Evolutionary conservation across 768 basidiomycete species (phyloP).

Genomic region (Lactarius evosmus): DNA sequence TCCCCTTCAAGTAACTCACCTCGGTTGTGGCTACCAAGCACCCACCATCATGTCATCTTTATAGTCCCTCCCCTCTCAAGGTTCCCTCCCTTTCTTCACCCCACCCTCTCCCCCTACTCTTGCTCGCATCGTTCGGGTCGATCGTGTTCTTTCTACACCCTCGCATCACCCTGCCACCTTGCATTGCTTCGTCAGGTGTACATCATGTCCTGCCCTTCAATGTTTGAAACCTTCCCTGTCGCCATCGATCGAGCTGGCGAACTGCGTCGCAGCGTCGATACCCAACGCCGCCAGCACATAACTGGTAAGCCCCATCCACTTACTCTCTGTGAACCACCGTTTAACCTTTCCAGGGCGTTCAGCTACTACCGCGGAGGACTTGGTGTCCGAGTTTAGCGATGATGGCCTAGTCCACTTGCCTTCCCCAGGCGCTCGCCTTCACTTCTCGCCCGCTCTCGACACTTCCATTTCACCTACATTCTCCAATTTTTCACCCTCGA

Average conservation of each 20-base stretch:
- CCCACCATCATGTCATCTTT: slow-evolving; percentile 26
- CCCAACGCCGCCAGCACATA: slow-evolving; percentile 11
- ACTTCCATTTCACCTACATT: slow-evolving; percentile 26
- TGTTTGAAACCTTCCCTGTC: slow-evolving; percentile 24
- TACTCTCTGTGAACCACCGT: not conserved
- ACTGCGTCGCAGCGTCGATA: slow-evolving; percentile 12
- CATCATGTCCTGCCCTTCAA: slow-evolving; percentile 21
- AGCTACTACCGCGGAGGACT: slow-evolving; percentile 7
- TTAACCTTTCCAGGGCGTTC: not conserved
- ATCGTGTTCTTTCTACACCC: slow-evolving; percentile 5
- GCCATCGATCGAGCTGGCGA: slow-evolving; percentile 13
- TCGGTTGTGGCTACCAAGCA: slow-evolving; percentile 28
- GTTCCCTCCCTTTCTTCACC: slow-evolving; percentile 4
- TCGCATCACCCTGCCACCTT: not conserved
- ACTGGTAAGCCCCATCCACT: not conserved
- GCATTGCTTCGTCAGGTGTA: slow-evolving; percentile 6
- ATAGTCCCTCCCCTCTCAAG: slow-evolving; percentile 19
- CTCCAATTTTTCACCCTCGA: slow-evolving; percentile 25
- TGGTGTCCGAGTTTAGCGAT: slow-evolving; percentile 14
- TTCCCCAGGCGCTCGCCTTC: slow-evolving; percentile 18
- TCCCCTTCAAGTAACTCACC: slow-evolving; percentile 27
- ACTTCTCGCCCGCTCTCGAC: slow-evolving; percentile 22
- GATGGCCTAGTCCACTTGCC: slow-evolving; percentile 16
- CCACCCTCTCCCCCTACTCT: slow-evolving; percentile 11
- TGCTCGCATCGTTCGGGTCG: not conserved